Evolutionary conservation across 345 rosid genomes (phyloP), one percentile per base, ranked within the genome.

Genomic region (Populus deltoides): DNA sequence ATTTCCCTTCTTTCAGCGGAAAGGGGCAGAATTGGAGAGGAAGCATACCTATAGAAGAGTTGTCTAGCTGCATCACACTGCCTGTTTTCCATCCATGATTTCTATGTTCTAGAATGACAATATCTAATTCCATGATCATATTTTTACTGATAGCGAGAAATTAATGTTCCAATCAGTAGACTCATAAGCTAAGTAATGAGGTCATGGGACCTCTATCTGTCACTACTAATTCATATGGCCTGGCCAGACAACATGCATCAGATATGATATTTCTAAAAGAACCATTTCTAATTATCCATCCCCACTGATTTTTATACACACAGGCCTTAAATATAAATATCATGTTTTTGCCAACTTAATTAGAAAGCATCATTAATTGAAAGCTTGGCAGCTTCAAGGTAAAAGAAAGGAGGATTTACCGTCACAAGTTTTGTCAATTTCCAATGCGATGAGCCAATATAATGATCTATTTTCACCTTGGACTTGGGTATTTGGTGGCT

Each of bases 361-460:
- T 51, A 25, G 15, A 61, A 25, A 38, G 36, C 63, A 36, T 38
- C 5, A 74, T 74, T 74, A 61, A 74, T 20, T 49, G 65, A 72
- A 49, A 74, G 55, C 57, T 74, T 25, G 68, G 68, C 35, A 73
- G 29, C 27, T 33, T 72, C 39, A 1, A 31, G 15, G 69, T 73
- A 49, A 53, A n/a, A 4, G 15, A 78, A 49, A 77, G 47, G 61
- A 75, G 70, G 43, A 80, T 82, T 87, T 90, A 95, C 98, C 98
- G 83, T 90, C 79, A 95, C 99, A 70, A 95, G 97, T 87, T 93
- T 95, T 6, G 97, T 92, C 62, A 93, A 85, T 84, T 95, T 95
- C 75, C 87, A 81, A 84, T 81, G 85, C 0, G 98, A 92, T 29
- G 91, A 86, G 69, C 88, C 88, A 51, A 95, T 91, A 77, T 95